Conservation (phyloP, 495 filamentous ascomycete species). For the Neurospora sp. region DNA sequence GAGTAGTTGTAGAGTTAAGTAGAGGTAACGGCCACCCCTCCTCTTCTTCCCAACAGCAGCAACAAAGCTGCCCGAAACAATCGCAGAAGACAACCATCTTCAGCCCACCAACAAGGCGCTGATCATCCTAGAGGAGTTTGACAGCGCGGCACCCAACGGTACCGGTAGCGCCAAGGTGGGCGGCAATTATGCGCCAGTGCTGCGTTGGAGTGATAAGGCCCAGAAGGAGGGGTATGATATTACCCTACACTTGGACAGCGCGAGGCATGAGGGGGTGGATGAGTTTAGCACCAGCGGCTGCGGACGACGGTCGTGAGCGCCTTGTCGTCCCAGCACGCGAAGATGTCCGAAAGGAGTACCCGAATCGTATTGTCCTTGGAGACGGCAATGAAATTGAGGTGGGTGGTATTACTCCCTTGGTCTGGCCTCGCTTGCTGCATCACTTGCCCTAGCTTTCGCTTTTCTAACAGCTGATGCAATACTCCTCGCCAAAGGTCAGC, state of each 20-base stretch:
- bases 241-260: conserved; percentile 78
- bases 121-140: conserved; percentile 61
- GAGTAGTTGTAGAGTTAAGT: too few relatives aligned
- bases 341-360: not conserved
- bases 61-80: too few relatives aligned
- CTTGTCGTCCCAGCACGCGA: not conserved
- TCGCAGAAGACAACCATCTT: too few relatives aligned
- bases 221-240: conserved; percentile 65
- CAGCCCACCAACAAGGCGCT: conserved; percentile 41
- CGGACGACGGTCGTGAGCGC: not conserved
- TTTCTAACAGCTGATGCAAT: too few relatives aligned
- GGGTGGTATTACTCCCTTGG: not conserved
- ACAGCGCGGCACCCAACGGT: conserved; percentile 63
- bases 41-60: too few relatives aligned
- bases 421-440: not conserved
- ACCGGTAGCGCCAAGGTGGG: conserved; percentile 69
- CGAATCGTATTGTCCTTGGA: not conserved
- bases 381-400: not conserved
- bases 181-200: conserved; percentile 72
- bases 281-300: conserved; percentile 82
- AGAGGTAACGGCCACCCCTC: too few relatives aligned
- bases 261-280: conserved; percentile 67
- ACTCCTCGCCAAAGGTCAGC: not conserved
- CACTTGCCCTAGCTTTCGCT: too few relatives aligned
- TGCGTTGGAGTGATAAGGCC: conserved; percentile 70